Evolutionary conservation across 148 eudicot genomes (phyloP).

Genomic region (Polygonum aviculare): DNA sequence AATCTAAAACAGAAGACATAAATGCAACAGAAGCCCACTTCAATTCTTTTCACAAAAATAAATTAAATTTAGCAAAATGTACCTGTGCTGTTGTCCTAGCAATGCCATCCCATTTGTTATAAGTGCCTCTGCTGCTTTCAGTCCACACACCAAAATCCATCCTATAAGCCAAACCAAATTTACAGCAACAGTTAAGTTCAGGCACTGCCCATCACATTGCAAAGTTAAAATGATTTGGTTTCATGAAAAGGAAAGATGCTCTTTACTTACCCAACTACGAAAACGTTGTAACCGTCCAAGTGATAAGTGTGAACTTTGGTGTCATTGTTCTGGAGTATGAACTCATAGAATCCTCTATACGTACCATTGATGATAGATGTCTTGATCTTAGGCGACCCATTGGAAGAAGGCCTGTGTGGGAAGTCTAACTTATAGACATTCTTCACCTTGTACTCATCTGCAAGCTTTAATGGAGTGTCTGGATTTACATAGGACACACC

Average conservation of each 20-base stretch:
- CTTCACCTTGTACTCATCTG: conserved; percentile 64
- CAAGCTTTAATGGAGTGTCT: conserved; percentile 84
- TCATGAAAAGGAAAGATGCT: not conserved
- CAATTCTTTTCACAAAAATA: not conserved
- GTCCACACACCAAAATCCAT: conserved; percentile 98
- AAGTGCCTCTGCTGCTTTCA: conserved; percentile 79
- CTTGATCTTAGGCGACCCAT: conserved; percentile 56
- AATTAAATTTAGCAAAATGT: not conserved
- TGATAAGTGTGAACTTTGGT: conserved; percentile 82
- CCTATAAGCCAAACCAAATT: conserved; percentile 26
- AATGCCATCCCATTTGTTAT: conserved; percentile 98
- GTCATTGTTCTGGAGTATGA: conserved; percentile 85
- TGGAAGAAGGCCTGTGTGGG: conserved; percentile 58
- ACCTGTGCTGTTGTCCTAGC: conserved; percentile 94
- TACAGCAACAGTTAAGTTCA: not conserved
- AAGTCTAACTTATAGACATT: conserved; percentile 73
- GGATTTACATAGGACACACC: conserved; percentile 91
- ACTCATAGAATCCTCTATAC: conserved; percentile 75
- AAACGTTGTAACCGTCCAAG: conserved; percentile 83
- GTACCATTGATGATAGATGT: conserved; percentile 86
- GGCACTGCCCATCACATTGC: no score
- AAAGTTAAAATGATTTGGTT: not conserved
- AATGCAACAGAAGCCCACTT: not conserved
- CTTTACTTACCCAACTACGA: conserved; percentile 76
- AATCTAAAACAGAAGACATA: not conserved